These are phyloP conservation scores for Neoascochyta sp. DNA, from an alignment of 2,329 filamentous ascomycete species.

Conservation along the genomic window DNA sequence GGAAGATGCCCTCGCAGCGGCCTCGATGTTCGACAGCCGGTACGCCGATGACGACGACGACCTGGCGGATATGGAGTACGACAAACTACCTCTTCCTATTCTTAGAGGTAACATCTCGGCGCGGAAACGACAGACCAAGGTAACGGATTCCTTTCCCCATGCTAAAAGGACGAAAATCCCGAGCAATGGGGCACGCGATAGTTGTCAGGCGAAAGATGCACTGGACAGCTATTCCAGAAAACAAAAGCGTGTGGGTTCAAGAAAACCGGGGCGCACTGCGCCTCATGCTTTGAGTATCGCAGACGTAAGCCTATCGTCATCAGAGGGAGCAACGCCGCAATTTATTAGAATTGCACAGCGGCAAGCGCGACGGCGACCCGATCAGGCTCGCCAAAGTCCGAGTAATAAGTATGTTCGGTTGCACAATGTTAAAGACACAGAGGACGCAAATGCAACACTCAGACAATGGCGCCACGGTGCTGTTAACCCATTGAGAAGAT, in stretches of 20 bases:
- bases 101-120: constrained; percentile 18
- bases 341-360: constrained; percentile 57
- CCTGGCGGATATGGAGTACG: constrained; percentile 44
- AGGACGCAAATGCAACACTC: constrained; percentile 51
- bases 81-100: constrained; percentile 40
- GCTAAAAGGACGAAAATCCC: constrained; percentile 15
- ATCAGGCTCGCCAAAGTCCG: constrained; percentile 52
- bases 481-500: constrained; percentile 16
- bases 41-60: constrained; percentile 26
- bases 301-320: constrained; percentile 44
- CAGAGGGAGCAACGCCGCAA: constrained; percentile 41
- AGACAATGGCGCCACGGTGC: constrained; percentile 51
- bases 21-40: constrained; percentile 23
- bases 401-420: constrained; percentile 52
- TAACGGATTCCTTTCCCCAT: constrained; percentile 34
- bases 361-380: constrained; percentile 46
- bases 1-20: constrained; percentile 16
- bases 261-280: constrained; percentile 8
- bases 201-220: no score
- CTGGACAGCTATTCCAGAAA: constrained; percentile 1
- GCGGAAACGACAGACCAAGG: constrained; percentile 37
- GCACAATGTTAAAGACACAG: constrained; percentile 51
- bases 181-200: no score
- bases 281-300: constrained; percentile 48
- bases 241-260: constrained; percentile 10